phyloP scores from a whole-genome alignment of 2,329 filamentous ascomycete species.

The Pseudogymnoascus sp. region DNA sequence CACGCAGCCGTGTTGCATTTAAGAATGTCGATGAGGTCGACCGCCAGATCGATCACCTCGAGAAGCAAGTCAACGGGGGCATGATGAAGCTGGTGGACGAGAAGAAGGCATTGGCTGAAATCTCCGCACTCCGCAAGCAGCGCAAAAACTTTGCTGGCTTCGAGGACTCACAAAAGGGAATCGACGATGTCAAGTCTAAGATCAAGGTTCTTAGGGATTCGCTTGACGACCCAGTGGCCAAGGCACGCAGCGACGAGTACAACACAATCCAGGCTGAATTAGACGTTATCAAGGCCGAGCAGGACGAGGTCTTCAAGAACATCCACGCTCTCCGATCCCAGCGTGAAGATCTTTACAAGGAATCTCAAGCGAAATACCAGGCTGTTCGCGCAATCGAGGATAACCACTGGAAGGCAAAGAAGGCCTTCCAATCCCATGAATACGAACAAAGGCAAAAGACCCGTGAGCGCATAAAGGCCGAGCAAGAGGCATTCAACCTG shows the following conservation, averaged over 20 bases:
- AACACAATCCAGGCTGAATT: slow-evolving; percentile 79
- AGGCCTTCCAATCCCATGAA: slow-evolving; percentile 78
- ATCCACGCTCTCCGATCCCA: slow-evolving; percentile 79
- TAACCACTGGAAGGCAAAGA: slow-evolving; percentile 72
- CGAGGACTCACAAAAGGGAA: slow-evolving; percentile 78
- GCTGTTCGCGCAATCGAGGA: slow-evolving; percentile 85
- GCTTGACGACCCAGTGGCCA: slow-evolving; percentile 85
- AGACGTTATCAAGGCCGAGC: slow-evolving; percentile 82
- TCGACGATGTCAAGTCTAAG: slow-evolving; percentile 79
- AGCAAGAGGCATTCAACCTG: slow-evolving; percentile 66
- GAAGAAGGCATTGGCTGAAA: slow-evolving; percentile 83
- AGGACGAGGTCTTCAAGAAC: slow-evolving; percentile 85
- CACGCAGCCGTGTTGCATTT: slow-evolving; percentile 72
- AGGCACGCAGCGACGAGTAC: slow-evolving; percentile 82
- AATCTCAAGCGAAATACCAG: slow-evolving; percentile 79
- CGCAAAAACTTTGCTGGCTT: slow-evolving; percentile 87
- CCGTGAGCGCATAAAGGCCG: slow-evolving; percentile 71
- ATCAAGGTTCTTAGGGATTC: slow-evolving; percentile 83
- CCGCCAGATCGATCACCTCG: slow-evolving; percentile 69
- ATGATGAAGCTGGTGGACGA: slow-evolving; percentile 95
- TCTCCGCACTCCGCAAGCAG: slow-evolving; percentile 75
- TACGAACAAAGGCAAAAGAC: slow-evolving; percentile 70
- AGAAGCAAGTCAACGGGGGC: slow-evolving; percentile 79
- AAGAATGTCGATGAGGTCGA: slow-evolving; percentile 87
- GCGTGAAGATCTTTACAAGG: slow-evolving; percentile 71